A percentile compares a stretch with the other conserved stretches of the same genome.
phyloP scores from a whole-genome alignment of 208 protist genomes.

The Borovskyia barvae region DNA sequence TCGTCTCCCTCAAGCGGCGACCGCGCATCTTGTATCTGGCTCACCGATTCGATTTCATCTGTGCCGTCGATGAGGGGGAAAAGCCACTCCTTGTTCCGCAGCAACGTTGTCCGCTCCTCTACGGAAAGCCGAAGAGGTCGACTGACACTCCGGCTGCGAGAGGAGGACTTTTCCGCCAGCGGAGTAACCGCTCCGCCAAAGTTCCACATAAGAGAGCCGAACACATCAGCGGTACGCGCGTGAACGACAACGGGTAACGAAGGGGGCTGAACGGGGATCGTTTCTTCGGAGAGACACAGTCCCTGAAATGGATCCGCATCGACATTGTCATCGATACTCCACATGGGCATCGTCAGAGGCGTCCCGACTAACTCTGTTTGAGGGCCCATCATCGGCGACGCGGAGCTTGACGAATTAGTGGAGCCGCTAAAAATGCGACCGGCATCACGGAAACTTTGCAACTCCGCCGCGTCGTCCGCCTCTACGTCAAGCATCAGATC shows the following conservation, averaged over 20 bases:
- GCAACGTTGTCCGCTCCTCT: conserved; percentile 21
- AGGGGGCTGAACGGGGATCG: neutral
- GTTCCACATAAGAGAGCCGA: no score
- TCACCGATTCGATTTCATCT: conserved; percentile 11
- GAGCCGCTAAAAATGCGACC: conserved; percentile 10
- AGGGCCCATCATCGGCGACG: neutral
- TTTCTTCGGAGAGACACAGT: no score
- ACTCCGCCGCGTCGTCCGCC: neutral
- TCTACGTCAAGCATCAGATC: conserved; percentile 19
- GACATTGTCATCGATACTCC: no score
- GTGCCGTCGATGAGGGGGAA: conserved; percentile 21
- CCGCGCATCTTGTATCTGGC: no score
- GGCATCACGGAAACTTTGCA: neutral
- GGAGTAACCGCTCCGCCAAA: no score
- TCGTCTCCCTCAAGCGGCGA: no score
- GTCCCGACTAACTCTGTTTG: no score
- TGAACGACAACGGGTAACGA: neutral
- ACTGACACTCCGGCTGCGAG: no score
- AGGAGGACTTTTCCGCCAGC: no score
- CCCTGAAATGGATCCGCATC: no score
- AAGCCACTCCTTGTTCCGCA: conserved; percentile 19
- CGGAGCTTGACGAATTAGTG: conserved; percentile 3
- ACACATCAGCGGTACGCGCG: neutral
- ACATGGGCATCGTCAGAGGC: no score
- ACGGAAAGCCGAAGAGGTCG: conserved; percentile 13